Base-by-base conservation (phyloP, 2,329 filamentous ascomycete genomes). In the Talaromyces amestolkiae region DNA sequence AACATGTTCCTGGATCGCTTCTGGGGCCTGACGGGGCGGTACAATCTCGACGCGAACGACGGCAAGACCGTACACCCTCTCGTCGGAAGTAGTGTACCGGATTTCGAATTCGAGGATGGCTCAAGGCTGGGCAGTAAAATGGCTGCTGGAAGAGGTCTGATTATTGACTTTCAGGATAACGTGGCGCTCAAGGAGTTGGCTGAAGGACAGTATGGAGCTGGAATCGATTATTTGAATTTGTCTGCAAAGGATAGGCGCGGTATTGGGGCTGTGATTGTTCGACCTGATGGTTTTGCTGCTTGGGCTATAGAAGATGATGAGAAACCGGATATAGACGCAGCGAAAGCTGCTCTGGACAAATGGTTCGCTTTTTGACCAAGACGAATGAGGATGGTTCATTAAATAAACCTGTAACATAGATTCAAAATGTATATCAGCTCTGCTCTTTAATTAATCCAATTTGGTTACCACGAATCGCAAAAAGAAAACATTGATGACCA, bases 261-360 rank as follows among this genome's bases (percentile, higher is more conserved):
- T 0, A 58, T 77, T 8, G 65, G 68, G 1, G 70, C 71, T 7
- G 65, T 77, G 53, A 58, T 78, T 63, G 63, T 76, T 27, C 71
- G 75, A 7, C 74, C 74, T 6, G 75, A 77, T 68, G 76, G 75
- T 0, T 58, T 74, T 62, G 72, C 75, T 49, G 74, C 73, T n/a
- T 77, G 74, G 76, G 70, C 69, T 83, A 6, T 86, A 83, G 83
- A 86, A 86, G 70, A 76, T 86, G 83, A 86, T 85, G 70, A 76
- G 86, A 56, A 62, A 13, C 43, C 31, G 8, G 54, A 63, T 31
- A n/a, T 54, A 10, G 53, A 66, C 4, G 59, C 51, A 31, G 39
- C 56, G 37, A 43, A 53, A 39, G 31, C 43, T 58, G 53, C 39
- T 6, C 11, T 66, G 35, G 54, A 61, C 35, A 51, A 41, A 24